Base-by-base conservation (phyloP, 805 yeast species). In the Nakazawaea ishiwadae region DNA sequence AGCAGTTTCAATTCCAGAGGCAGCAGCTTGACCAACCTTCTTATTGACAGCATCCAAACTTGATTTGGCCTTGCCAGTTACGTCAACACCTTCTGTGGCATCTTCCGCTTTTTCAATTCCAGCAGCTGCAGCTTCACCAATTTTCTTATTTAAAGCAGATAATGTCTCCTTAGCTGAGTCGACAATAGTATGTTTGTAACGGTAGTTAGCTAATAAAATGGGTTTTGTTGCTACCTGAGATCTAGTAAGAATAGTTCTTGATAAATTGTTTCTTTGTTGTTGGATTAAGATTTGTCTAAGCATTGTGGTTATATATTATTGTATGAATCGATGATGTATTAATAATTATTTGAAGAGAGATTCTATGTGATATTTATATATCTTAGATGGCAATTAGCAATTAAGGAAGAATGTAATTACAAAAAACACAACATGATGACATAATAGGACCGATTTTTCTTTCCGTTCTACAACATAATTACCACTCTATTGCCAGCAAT, bases 121-220 rank as follows among this genome's bases (percentile, higher is more conserved):
- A 16, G 56, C 58, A n/a, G 71, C 72, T 14, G 64, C 55, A 7
- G 58, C 60, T 45, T 67, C 58, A 7, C 72, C 73, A n/a, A 66
- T 62, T 50, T 63, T 66, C 44, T 48, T 12, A 33, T 51, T 52
- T 42, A 55, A 40, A 15, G 40, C 37, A 4, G 51, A 37, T 32
- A 54, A 44, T 5, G 48, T 48, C 26, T 54, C 60, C 41, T 53
- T 52, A 30, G 58, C 51, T 32, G 49, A 39, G 14, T 53, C 55
- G 14, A 49, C 46, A 23, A 42, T 31, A 7, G 39, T 18, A 12
- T 20, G 21, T 16, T 38, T 17, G 10, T 30, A 24, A 30, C 40
- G 40, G 23, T 33, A 34, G 15, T 11, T 35, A 5, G 15, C 19
- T 23, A 23, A 12, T n/a, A 32, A 18, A 12, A 28, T 7, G n/a